phyloP scores from a whole-genome alignment of 2,329 filamentous ascomycete species.

The Hypoxylon sp. region DNA sequence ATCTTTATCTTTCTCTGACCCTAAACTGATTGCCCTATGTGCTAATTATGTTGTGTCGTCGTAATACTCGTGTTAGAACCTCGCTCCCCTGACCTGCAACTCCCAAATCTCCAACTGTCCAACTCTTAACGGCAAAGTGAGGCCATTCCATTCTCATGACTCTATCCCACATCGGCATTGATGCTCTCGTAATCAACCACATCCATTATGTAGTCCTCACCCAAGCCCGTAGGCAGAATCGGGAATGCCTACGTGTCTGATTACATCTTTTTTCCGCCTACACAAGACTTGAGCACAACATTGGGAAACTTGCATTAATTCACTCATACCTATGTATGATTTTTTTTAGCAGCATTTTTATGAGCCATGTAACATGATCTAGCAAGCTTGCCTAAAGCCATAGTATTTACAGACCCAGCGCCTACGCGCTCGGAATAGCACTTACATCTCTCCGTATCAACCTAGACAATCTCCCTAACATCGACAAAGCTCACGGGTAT shows the following conservation, averaged over 20 bases:
- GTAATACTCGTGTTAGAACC: not conserved
- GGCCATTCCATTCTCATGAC: too few species aligned
- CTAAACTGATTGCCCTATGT: not conserved
- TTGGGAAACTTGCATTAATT: not conserved
- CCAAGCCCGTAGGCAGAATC: too few species aligned
- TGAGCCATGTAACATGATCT: not conserved
- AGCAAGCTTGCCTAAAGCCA: not conserved
- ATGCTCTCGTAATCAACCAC: too few species aligned
- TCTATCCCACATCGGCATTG: too few species aligned
- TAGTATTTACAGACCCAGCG: not conserved
- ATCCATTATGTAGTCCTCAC: too few species aligned
- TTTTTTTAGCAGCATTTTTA: not conserved
- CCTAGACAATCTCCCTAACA: not conserved
- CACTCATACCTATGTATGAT: not conserved
- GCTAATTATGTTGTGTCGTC: not conserved
- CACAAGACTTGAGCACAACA: not conserved
- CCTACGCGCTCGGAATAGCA: not conserved
- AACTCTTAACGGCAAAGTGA: not conserved
- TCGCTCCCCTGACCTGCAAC: not conserved
- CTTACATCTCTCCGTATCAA: not conserved
- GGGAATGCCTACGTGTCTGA: too few species aligned
- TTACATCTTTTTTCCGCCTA: not conserved
- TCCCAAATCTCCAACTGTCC: not conserved
- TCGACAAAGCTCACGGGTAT: conserved; percentile 24
- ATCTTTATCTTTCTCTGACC: not conserved